Conservation (phyloP, 805 yeast genomes). For the Kuraishia capsulata region DNA sequence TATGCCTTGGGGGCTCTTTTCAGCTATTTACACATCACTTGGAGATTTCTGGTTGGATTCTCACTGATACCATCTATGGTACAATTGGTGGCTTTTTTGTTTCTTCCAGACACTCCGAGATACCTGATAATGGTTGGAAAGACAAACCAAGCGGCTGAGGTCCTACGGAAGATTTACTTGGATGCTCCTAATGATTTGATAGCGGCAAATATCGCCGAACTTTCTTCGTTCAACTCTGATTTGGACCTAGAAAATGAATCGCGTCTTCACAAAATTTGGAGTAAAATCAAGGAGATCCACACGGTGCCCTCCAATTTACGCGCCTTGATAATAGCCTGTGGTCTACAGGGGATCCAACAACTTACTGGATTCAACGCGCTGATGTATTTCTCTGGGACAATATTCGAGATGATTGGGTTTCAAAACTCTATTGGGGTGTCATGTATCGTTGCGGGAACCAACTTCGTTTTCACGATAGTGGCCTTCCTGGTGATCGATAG, state of each 20-base stretch:
- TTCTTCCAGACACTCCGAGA: constrained; percentile 95
- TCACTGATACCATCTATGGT: constrained; percentile 79
- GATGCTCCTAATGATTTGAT: constrained; percentile 58
- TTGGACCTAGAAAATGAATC: constrained; percentile 13
- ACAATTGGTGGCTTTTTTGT: constrained; percentile 69
- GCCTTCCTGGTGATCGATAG: constrained; percentile 84
- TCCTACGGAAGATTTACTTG: constrained; percentile 52
- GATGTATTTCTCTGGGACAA: constrained; percentile 91
- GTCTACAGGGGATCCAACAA: constrained; percentile 93
- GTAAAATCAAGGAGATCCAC: constrained; percentile 56
- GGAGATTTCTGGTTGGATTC: constrained; percentile 89
- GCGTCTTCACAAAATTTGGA: constrained; percentile 38
- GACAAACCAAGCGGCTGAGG: constrained; percentile 55
- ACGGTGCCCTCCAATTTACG: constrained; percentile 71
- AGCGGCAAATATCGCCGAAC: constrained; percentile 58
- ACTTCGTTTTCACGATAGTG: constrained; percentile 76
- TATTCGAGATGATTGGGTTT: constrained; percentile 88
- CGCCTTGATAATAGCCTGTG: constrained; percentile 85
- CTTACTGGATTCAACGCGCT: constrained; percentile 96
- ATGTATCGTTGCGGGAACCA: constrained; percentile 87
- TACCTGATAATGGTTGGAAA: constrained; percentile 68
- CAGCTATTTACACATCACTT: constrained; percentile 64
- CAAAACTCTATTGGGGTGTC: constrained; percentile 86
- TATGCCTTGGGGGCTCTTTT: constrained; percentile 91
- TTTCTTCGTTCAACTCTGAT: constrained; percentile 36